phyloP scores from a whole-genome alignment of 345 rosid genomes.

The Murraya koenigii region DNA sequence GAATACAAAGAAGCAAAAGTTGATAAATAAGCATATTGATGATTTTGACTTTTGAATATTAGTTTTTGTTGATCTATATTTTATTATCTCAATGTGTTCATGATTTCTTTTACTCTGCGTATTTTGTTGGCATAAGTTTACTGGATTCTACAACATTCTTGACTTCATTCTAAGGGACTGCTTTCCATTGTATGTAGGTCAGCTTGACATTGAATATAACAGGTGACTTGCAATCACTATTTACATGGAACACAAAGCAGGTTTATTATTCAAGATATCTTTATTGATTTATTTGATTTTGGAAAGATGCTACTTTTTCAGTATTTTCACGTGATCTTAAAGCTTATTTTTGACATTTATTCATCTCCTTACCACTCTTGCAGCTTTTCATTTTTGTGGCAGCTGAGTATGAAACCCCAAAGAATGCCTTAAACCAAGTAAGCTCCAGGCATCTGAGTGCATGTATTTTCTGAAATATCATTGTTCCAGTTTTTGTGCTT shows the following conservation, averaged over 20 bases:
- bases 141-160: background rate
- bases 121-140: background rate
- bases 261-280: slow-evolving; percentile 31
- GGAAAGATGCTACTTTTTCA: background rate
- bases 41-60: background rate
- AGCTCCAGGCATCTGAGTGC: background rate
- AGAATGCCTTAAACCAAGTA: slow-evolving; percentile 92
- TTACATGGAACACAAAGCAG: slow-evolving; percentile 99
- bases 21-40: background rate
- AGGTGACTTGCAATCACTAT: slow-evolving; percentile 81
- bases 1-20: background rate
- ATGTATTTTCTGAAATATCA: background rate
- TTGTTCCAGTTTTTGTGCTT: background rate
- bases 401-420: slow-evolving; percentile 81
- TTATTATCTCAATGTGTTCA: background rate
- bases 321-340: background rate
- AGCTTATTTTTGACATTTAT: background rate
- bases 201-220: slow-evolving; percentile 83
- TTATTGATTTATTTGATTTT: background rate
- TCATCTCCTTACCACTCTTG: slow-evolving; percentile 7
- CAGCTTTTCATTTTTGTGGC: slow-evolving; percentile 86
- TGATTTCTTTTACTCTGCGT: background rate
- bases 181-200: slow-evolving; percentile 52
- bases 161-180: slow-evolving; percentile 1
- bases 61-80: background rate